These are phyloP conservation scores for Fusarium dlaminii DNA, from an alignment of 2,329 filamentous ascomycete species.

Conservation along the genomic window DNA sequence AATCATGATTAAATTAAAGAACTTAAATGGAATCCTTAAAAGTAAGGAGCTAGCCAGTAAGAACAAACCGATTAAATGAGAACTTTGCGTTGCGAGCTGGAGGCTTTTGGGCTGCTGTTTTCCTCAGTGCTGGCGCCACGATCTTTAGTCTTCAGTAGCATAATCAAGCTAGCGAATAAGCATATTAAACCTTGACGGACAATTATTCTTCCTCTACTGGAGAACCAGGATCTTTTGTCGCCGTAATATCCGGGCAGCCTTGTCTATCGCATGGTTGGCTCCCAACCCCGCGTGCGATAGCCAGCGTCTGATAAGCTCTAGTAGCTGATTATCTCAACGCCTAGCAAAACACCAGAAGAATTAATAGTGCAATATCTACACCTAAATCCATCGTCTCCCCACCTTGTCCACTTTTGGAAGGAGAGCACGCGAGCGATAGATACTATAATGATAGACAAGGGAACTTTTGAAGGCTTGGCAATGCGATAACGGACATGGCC, in stretches of 20 bases:
- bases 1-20: no score
- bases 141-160: not conserved
- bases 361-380: not conserved
- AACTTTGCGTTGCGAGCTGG: not conserved
- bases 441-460: not conserved
- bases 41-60: no score
- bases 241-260: not conserved
- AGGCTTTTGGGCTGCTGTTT: not conserved
- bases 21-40: no score
- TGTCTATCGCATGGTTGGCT: not conserved
- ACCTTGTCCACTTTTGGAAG: constrained; percentile 20
- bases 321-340: not conserved
- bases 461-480: constrained; percentile 28
- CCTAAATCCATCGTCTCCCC: not conserved
- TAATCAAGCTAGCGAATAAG: not conserved
- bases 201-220: not conserved
- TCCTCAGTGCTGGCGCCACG: not conserved
- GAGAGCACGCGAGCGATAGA: constrained; percentile 16
- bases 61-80: no score
- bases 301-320: not conserved
- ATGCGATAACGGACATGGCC: constrained; percentile 19
- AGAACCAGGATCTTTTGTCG: not conserved
- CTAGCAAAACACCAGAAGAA: accelerated
- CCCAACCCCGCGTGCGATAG: not conserved
- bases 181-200: not conserved